phyloP scores from a whole-genome alignment of 305 asterid genomes.

The Euphrasia arctica region DNA sequence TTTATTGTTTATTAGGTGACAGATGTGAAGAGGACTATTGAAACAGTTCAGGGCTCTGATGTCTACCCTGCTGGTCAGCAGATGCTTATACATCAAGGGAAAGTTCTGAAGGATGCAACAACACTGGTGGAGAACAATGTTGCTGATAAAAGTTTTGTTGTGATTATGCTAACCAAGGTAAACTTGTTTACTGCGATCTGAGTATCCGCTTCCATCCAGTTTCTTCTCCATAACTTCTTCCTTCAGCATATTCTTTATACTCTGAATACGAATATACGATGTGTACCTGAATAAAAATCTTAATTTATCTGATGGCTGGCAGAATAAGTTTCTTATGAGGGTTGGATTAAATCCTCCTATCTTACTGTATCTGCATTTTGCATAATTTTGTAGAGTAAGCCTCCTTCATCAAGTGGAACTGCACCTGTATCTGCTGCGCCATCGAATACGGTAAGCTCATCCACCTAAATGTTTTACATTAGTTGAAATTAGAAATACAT shows the following conservation, averaged over 20 bases:
- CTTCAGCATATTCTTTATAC: slow-evolving; percentile 1
- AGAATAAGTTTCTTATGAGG: slow-evolving; percentile 1
- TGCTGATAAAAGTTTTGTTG: slow-evolving; percentile 72
- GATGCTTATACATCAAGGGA: slow-evolving; percentile 85
- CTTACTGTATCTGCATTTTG: slow-evolving; percentile 22
- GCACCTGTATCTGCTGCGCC: slow-evolving; percentile 47
- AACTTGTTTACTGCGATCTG: slow-evolving; percentile 7
- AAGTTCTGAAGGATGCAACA: slow-evolving; percentile 74
- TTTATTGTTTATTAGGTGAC: slow-evolving; percentile 48
- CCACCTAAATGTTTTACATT: slow-evolving; percentile 1
- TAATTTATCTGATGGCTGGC: background rate
- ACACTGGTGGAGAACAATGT: slow-evolving; percentile 70
- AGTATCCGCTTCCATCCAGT: slow-evolving; percentile 15
- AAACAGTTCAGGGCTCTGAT: slow-evolving; percentile 61
- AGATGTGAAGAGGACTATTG: slow-evolving; percentile 71
- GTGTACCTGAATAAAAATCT: background rate
- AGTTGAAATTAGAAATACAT: background rate
- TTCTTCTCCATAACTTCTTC: background rate
- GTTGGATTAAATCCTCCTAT: background rate
- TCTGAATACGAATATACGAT: background rate
- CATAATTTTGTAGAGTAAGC: slow-evolving; percentile 26
- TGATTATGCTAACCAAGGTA: slow-evolving; percentile 80
- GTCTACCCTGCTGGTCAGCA: slow-evolving; percentile 74
- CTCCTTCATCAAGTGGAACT: slow-evolving; percentile 49
- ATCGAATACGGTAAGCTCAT: slow-evolving; percentile 45